These are phyloP conservation scores for Xerocomellus chrysenteron DNA, from an alignment of 768 basidiomycete species.

Conservation along the genomic window DNA sequence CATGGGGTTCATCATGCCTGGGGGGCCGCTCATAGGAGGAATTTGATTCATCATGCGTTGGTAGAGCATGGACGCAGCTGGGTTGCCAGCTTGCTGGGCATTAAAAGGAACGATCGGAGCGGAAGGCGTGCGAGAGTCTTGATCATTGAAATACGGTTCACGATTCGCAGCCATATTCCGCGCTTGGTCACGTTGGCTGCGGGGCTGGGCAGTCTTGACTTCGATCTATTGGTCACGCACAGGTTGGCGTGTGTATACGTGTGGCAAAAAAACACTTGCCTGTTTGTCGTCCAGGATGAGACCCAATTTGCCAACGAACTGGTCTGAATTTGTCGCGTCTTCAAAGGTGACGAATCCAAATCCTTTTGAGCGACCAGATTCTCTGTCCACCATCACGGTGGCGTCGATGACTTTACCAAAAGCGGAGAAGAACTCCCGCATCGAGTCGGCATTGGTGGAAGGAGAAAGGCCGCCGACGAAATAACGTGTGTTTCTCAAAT, in stretches of 20 bases:
- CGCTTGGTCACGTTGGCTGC: slow-evolving; percentile 59
- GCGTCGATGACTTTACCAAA: slow-evolving; percentile 83
- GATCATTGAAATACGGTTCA: slow-evolving; percentile 35
- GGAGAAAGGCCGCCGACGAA: slow-evolving; percentile 79
- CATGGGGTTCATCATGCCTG: slow-evolving; percentile 49
- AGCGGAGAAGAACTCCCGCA: slow-evolving; percentile 66
- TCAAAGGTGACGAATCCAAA: slow-evolving; percentile 87
- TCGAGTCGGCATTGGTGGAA: slow-evolving; percentile 64
- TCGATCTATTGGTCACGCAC: slow-evolving; percentile 54
- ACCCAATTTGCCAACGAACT: slow-evolving; percentile 65
- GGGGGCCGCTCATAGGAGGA: slow-evolving; percentile 45
- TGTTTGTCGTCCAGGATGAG: slow-evolving; percentile 75
- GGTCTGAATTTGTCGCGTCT: slow-evolving; percentile 59
- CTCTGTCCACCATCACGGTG: slow-evolving; percentile 83
- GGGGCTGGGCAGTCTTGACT: slow-evolving; percentile 78
- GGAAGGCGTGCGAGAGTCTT: slow-evolving; percentile 36
- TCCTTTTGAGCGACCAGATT: slow-evolving; percentile 72
- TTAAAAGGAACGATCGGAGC: slow-evolving; percentile 33
- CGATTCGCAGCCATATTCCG: slow-evolving; percentile 31
- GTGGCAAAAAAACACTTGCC: slow-evolving; percentile 40
- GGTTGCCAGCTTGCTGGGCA: slow-evolving; percentile 38
- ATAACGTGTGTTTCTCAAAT: slow-evolving; percentile 71
- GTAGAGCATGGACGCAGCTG: slow-evolving; percentile 33
- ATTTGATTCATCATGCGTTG: slow-evolving; percentile 40
- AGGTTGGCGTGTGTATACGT: neutral